Percentiles rank a stretch among this genome's conserved stretches.
These are phyloP conservation scores for Fusarium sp. DNA, from an alignment of 2,329 filamentous ascomycete genomes.

Conservation along the genomic window DNA sequence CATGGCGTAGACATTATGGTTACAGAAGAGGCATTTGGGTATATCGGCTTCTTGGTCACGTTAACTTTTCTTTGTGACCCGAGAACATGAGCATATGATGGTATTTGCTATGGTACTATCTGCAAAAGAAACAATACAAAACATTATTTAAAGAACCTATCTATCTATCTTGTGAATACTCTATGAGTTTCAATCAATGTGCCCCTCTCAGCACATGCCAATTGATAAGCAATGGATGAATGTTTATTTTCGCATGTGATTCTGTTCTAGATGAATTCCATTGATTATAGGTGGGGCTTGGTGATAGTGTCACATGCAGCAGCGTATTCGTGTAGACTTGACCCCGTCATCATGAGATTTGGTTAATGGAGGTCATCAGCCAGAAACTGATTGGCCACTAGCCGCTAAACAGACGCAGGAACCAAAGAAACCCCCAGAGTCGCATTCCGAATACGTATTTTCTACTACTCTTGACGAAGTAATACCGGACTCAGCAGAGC, in stretches of 20 bases:
- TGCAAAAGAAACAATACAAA: slow-evolving; percentile 9
- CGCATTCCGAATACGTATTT: slow-evolving; percentile 16
- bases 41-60: neutral
- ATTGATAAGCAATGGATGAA: neutral
- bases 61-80: neutral
- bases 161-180: neutral
- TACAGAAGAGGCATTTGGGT: slow-evolving; percentile 1
- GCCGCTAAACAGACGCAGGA: neutral
- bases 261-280: neutral
- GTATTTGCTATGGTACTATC: slow-evolving; percentile 6
- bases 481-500: slow-evolving; percentile 26
- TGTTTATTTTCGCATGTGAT: slow-evolving; percentile 25
- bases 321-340: slow-evolving; percentile 34
- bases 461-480: slow-evolving; percentile 23
- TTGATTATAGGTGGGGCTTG: neutral
- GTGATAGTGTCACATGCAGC: slow-evolving; percentile 21
- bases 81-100: slow-evolving; percentile 1
- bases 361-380: slow-evolving; percentile 20
- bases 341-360: slow-evolving; percentile 14
- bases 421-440: neutral
- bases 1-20: slow-evolving; percentile 14
- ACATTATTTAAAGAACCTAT: neutral
- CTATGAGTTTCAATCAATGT: neutral
- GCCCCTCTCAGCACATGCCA: neutral
- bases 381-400: slow-evolving; percentile 21